These are phyloP conservation scores for Cubamyces lactineus DNA, from an alignment of 768 basidiomycete species.

Conservation along the genomic window DNA sequence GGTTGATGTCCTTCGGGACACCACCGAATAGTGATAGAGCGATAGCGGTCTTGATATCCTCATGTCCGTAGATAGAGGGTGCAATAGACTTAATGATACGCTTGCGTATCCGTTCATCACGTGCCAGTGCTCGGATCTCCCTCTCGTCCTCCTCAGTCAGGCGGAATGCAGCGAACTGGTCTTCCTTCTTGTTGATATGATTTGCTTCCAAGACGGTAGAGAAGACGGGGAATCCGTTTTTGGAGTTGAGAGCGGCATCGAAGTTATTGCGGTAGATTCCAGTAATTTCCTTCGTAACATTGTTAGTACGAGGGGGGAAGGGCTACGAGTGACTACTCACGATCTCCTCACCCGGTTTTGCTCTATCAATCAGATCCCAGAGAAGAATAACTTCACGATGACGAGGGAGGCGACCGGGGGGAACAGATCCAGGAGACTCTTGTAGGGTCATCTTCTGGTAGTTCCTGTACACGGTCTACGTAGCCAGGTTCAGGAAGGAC, in stretches of 20 bases:
- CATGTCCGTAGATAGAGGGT: conserved; percentile 98
- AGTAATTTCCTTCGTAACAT: conserved; percentile 79
- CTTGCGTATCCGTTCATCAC: conserved; percentile 94
- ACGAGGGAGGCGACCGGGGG: conserved; percentile 93
- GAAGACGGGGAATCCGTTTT: conserved; percentile 99
- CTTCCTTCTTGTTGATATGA: conserved; percentile 99
- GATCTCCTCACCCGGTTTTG: conserved; percentile 98
- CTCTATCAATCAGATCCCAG: conserved; percentile 98
- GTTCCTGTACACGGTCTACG: conserved; percentile 94
- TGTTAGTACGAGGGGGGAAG: conserved; percentile 10
- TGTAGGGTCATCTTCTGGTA: conserved; percentile 99
- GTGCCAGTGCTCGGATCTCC: conserved; percentile 83
- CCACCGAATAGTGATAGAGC: conserved; percentile 96
- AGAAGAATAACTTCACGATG: conserved; percentile 96
- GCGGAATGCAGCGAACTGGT: conserved; percentile 96
- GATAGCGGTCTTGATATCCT: conserved; percentile 97
- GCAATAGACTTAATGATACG: conserved; percentile 98
- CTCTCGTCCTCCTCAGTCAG: conserved; percentile 97
- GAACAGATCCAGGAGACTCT: conserved; percentile 96
- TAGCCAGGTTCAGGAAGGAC: conserved; percentile 6
- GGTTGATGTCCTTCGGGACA: conserved; percentile 92
- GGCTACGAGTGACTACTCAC: conserved; percentile 48
- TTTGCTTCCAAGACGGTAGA: conserved; percentile 98
- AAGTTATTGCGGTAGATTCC: conserved; percentile 99
- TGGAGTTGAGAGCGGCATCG: conserved; percentile 95